phyloP scores from a whole-genome alignment of 352 stramenopile genomes.

The Phytophthora colocasiae region DNA sequence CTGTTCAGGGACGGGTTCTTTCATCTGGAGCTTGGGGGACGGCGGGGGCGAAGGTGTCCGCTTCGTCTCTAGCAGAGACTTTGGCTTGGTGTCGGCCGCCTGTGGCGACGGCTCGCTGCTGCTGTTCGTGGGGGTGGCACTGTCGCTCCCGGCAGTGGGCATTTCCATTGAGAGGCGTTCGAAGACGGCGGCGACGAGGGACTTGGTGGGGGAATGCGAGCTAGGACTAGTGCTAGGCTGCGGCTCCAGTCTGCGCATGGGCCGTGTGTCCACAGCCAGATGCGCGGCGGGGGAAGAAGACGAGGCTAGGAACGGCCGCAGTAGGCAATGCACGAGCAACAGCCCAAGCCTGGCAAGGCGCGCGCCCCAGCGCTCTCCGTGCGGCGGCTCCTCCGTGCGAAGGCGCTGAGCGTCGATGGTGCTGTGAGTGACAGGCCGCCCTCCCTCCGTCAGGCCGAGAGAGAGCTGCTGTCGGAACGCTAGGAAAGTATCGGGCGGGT shows the following conservation, averaged over 20 bases:
- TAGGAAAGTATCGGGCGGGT: background rate
- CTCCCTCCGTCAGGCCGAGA: constrained; percentile 6
- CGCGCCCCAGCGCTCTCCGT: constrained; percentile 41
- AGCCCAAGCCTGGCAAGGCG: constrained; percentile 46
- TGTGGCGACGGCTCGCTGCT: constrained; percentile 43
- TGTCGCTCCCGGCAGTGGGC: constrained; percentile 2
- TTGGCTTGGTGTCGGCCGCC: constrained; percentile 18
- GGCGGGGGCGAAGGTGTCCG: constrained; percentile 25
- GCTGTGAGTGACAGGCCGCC: constrained; percentile 9
- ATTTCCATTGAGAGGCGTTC: constrained; percentile 32
- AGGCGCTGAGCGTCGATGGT: constrained; percentile 20
- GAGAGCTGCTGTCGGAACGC: constrained; percentile 10
- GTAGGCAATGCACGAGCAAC: constrained; percentile 38
- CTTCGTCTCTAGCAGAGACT: constrained; percentile 16
- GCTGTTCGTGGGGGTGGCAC: constrained; percentile 37
- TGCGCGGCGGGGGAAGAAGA: constrained; percentile 12
- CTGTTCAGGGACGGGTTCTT: constrained; percentile 26
- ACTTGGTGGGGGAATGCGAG: constrained; percentile 19
- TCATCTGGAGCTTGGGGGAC: constrained; percentile 8
- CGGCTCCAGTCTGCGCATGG: constrained; percentile 13
- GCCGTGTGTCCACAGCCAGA: constrained; percentile 10
- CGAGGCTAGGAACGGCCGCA: constrained; percentile 38
- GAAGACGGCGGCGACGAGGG: constrained; percentile 22
- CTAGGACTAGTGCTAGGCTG: constrained; percentile 1
- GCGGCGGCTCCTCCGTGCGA: constrained; percentile 9